Conservation (phyloP, 2,329 filamentous ascomycete species). For the Cordyceps cicadae region DNA sequence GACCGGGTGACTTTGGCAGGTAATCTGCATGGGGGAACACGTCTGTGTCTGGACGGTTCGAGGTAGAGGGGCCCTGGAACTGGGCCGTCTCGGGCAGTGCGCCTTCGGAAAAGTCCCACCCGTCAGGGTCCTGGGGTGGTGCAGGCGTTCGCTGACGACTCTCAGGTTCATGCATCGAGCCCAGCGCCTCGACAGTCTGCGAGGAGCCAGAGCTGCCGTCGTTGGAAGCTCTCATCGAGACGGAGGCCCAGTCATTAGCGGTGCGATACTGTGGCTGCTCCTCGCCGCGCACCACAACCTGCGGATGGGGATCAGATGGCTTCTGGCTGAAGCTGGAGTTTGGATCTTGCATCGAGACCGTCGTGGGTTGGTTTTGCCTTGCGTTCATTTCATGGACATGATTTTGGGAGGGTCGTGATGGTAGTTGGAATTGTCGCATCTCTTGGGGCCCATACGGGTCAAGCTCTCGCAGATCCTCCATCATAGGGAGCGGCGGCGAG, state of each 20-base stretch:
- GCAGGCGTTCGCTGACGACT: constrained; percentile 37
- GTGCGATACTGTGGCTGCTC: constrained; percentile 37
- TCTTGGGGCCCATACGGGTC: constrained; percentile 40
- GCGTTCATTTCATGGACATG: constrained; percentile 46
- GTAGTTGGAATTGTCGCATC: constrained; percentile 32
- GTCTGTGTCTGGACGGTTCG: constrained; percentile 74
- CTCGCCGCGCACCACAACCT: constrained; percentile 45
- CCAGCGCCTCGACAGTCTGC: constrained; percentile 32
- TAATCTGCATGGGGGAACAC: constrained; percentile 77
- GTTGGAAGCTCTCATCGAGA: constrained; percentile 27
- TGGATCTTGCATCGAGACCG: constrained; percentile 41
- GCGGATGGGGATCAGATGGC: constrained; percentile 32
- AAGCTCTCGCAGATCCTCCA: constrained; percentile 51
- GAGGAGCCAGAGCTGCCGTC: constrained; percentile 26
- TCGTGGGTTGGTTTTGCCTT: constrained; percentile 49
- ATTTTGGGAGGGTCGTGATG: constrained; percentile 43
- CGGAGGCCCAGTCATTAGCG: constrained; percentile 29
- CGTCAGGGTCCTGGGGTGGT: constrained; percentile 53
- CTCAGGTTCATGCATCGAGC: constrained; percentile 31
- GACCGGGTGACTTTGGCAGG: constrained; percentile 70
- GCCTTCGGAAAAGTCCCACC: constrained; percentile 88
- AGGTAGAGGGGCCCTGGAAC: constrained; percentile 38
- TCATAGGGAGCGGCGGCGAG: constrained; percentile 47
- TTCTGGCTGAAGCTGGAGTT: constrained; percentile 27
- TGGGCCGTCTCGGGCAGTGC: constrained; percentile 50